Percentiles rank a stretch among this genome's conserved stretches.
phyloP scores from a whole-genome alignment of 116 monocot genomes.

The Dioscorea cayenensis region DNA sequence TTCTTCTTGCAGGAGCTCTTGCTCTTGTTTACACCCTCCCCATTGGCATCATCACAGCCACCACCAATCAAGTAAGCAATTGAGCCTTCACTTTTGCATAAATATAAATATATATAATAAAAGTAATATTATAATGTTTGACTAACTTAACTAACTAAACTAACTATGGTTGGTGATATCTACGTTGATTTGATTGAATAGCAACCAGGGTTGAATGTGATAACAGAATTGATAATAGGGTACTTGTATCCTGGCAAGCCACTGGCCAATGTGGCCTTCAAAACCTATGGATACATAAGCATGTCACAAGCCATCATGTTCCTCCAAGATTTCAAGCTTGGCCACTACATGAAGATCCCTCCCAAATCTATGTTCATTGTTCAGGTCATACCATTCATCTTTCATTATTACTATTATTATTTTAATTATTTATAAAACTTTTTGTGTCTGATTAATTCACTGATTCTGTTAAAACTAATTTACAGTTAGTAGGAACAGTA shows the following conservation, averaged over 20 bases:
- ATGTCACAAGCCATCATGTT: conserved; percentile 27
- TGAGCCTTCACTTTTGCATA: too few relatives aligned
- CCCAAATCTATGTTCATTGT: conserved; percentile 29
- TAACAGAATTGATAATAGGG: conserved; percentile 31
- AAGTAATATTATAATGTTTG: too few relatives aligned
- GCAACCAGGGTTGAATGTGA: conserved; percentile 33
- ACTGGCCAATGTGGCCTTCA: conserved; percentile 32
- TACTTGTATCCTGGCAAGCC: conserved; percentile 32
- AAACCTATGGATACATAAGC: conserved; percentile 36
- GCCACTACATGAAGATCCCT: conserved; percentile 25
- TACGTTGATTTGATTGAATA: conserved; percentile 10
- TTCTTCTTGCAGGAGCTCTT: conserved; percentile 12
- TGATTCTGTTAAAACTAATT: too few relatives aligned
- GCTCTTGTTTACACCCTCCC: conserved; percentile 35
- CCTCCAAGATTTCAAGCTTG: conserved; percentile 22
- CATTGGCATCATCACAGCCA: conserved; percentile 26
- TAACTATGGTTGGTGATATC: background rate
- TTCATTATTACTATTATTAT: too few relatives aligned
- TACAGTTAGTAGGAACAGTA: background rate
- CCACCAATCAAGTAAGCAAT: conserved; percentile 15
- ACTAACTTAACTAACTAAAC: too few relatives aligned
- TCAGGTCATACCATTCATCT: conserved; percentile 10
- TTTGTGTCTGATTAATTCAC: too few relatives aligned
- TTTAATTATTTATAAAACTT: too few relatives aligned
- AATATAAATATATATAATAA: too few relatives aligned